Evolutionary conservation across 1,284 basidiomycete genomes (phyloP).

Genomic region (Cutaneotrichosporon cavernicola): DNA sequence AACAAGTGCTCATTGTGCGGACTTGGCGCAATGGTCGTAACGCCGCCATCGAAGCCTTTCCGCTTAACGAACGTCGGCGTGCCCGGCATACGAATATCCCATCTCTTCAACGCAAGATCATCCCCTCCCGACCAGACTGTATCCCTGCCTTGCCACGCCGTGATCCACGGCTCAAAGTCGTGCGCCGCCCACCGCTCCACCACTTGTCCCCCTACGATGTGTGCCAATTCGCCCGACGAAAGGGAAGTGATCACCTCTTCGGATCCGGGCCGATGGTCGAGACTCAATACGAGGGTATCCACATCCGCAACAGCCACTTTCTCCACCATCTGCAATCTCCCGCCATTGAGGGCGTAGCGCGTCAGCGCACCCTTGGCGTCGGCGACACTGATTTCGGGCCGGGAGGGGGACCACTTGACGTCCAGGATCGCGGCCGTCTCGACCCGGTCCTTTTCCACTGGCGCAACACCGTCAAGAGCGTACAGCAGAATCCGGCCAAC

Average conservation of each 20-base stretch:
- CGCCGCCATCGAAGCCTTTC: slow-evolving; percentile 84
- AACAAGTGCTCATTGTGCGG: slow-evolving; percentile 75
- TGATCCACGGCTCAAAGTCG: slow-evolving; percentile 92
- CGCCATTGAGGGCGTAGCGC: slow-evolving; percentile 58
- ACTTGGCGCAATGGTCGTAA: slow-evolving; percentile 86
- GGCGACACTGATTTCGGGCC: slow-evolving; percentile 62
- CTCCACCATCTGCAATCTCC: slow-evolving; percentile 43
- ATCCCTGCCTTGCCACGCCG: slow-evolving; percentile 77
- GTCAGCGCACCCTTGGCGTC: slow-evolving; percentile 77
- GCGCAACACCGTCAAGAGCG: slow-evolving; percentile 14
- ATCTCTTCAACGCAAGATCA: slow-evolving; percentile 82
- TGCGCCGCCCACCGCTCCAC: slow-evolving; percentile 77
- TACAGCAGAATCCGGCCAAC: slow-evolving; percentile 53
- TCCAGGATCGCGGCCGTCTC: slow-evolving; percentile 81
- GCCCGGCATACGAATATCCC: slow-evolving; percentile 76
- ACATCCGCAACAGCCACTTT: slow-evolving; percentile 49
- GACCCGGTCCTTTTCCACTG: slow-evolving; percentile 63
- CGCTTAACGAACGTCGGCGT: slow-evolving; percentile 71
- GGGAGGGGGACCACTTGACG: slow-evolving; percentile 73
- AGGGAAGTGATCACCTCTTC: slow-evolving; percentile 68
- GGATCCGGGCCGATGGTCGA: not conserved
- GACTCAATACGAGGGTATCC: slow-evolving; percentile 58
- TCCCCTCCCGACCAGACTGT: slow-evolving; percentile 91
- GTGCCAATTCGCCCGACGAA: slow-evolving; percentile 69
- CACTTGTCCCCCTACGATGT: slow-evolving; percentile 61